phyloP scores from a whole-genome alignment of 2,329 filamentous ascomycete species.

The Leptographium flavum region DNA sequence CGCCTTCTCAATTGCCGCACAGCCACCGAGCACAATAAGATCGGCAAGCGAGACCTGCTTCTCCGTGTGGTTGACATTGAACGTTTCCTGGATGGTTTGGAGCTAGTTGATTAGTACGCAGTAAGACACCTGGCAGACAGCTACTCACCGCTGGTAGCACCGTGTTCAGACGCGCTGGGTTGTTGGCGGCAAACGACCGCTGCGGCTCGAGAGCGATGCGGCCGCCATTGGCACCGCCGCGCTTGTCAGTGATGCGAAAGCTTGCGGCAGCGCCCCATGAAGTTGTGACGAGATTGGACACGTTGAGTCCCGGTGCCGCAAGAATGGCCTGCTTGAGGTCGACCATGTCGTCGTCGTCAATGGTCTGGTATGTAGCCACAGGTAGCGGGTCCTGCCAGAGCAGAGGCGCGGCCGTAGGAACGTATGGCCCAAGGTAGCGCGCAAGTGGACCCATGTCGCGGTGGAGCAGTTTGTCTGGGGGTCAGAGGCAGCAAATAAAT shows the following conservation, averaged over 20 bases:
- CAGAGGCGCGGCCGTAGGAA: constrained; percentile 47
- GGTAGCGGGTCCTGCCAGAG: constrained; percentile 66
- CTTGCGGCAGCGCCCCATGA: constrained; percentile 59
- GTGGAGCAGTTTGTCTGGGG: constrained; percentile 55
- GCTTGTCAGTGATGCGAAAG: constrained; percentile 66
- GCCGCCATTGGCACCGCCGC: constrained; percentile 67
- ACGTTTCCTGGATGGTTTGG: constrained; percentile 49
- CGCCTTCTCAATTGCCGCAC: constrained; percentile 61
- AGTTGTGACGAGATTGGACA: constrained; percentile 39
- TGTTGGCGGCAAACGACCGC: constrained; percentile 61
- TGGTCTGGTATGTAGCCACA: constrained; percentile 35
- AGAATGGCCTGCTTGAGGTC: constrained; percentile 56
- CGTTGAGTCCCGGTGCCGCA: constrained; percentile 12
- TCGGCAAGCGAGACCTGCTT: constrained; percentile 68
- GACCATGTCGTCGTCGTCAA: constrained; percentile 48
- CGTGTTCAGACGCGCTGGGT: constrained; percentile 48
- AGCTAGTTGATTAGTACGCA: constrained; percentile 19
- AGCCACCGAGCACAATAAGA: constrained; percentile 59
- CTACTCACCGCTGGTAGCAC: constrained; percentile 33
- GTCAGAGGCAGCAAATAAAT: background rate
- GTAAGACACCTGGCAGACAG: background rate
- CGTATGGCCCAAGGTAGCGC: constrained; percentile 62
- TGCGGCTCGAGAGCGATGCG: constrained; percentile 63
- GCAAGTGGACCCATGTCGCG: constrained; percentile 61
- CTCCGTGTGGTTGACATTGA: constrained; percentile 38